Evolutionary conservation across 176 grass and related monocot species (phyloP).

Genomic region (Guadua angustifolia): DNA sequence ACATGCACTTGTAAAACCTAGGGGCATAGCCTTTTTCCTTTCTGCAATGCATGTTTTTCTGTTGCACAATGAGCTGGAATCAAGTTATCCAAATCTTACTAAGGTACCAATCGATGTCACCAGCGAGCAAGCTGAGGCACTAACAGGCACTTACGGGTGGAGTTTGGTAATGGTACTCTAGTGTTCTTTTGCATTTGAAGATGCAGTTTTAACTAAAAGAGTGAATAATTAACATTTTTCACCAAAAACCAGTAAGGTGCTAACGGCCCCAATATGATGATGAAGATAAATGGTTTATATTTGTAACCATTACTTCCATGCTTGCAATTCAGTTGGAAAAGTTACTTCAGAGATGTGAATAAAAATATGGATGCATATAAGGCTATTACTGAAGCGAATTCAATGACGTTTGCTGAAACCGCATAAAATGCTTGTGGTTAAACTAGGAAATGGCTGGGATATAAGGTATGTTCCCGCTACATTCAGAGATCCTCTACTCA

Average conservation of each 20-base stretch:
- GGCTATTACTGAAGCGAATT: not conserved
- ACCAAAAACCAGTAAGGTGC: not conserved
- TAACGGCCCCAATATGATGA: not conserved
- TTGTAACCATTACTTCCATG: not conserved
- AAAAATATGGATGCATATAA: not conserved
- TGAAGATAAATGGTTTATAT: not conserved
- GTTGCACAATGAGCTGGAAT: constrained; percentile 32
- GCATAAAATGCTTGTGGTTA: not conserved
- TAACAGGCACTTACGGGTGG: not conserved
- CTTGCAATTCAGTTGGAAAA: not conserved
- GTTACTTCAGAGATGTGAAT: not conserved
- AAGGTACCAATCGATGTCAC: not conserved
- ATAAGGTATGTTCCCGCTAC: no score
- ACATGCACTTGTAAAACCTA: constrained; percentile 46
- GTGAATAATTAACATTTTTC: not conserved
- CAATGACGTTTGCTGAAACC: not conserved
- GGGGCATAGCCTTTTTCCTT: constrained; percentile 28
- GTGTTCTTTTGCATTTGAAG: not conserved
- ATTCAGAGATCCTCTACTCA: no score
- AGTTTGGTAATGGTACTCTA: not conserved
- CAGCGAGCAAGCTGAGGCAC: not conserved
- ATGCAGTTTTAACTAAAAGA: not conserved
- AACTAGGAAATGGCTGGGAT: no score
- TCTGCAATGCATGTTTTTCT: constrained; percentile 35
- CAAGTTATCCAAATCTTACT: not conserved